These are phyloP conservation scores for Radiomyces spectabilis DNA, from an alignment of 192 early-diverging fungal genomes.

Conservation along the genomic window DNA sequence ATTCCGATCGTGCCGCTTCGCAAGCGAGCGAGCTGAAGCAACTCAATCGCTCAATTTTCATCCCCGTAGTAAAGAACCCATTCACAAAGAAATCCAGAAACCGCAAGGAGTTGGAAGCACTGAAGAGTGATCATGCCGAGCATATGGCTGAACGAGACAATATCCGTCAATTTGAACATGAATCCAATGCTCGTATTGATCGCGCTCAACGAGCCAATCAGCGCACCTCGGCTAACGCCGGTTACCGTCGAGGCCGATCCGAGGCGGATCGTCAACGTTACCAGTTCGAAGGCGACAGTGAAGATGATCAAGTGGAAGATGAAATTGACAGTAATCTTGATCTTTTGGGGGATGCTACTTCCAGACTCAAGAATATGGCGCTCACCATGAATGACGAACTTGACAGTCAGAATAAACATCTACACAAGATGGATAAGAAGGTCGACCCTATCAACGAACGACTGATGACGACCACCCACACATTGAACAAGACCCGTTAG, in stretches of 20 bases:
- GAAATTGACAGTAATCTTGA: conserved; percentile 66
- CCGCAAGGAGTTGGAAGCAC: conserved; percentile 44
- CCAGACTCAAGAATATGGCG: conserved; percentile 52
- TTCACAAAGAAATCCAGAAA: conserved; percentile 56
- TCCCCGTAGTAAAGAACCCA: conserved; percentile 59
- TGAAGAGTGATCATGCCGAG: conserved; percentile 40
- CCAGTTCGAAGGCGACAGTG: conserved; percentile 58
- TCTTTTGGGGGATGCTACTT: conserved; percentile 40
- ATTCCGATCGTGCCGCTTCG: conserved; percentile 43
- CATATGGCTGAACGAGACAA: conserved; percentile 44
- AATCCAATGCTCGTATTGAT: conserved; percentile 52
- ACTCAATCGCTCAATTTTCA: conserved; percentile 71
- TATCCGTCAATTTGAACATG: conserved; percentile 45
- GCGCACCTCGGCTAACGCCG: conserved; percentile 24
- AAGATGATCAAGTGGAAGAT: conserved; percentile 58
- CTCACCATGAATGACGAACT: conserved; percentile 51
- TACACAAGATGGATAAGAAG: conserved; percentile 39
- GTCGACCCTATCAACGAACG: conserved; percentile 38
- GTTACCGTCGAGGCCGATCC: conserved; percentile 33
- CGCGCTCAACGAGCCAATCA: conserved; percentile 30
- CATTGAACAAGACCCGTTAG: conserved; percentile 23
- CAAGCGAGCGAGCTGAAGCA: conserved; percentile 53
- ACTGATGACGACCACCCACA: conserved; percentile 17
- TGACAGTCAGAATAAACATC: conserved; percentile 49
- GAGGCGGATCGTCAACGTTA: conserved; percentile 50